Conservation (phyloP, 805 yeast genomes). For the Ascoidea rubescens region DNA sequence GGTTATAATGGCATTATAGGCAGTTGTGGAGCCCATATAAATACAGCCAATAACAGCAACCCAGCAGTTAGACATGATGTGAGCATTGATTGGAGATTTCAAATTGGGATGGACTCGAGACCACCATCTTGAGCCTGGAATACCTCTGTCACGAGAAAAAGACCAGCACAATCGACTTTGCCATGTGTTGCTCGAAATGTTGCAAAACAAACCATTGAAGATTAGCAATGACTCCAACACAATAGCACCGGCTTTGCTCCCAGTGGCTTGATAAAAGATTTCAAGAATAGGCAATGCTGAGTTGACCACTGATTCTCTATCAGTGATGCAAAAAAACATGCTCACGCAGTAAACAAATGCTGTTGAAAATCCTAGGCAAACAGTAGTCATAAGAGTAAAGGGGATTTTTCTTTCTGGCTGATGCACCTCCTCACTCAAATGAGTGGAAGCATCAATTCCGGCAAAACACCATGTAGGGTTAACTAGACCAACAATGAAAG, state of each 20-base stretch:
- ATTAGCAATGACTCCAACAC: no score
- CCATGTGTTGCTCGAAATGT: constrained; percentile 54
- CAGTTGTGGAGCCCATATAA: constrained; percentile 52
- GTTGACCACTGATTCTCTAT: constrained; percentile 28
- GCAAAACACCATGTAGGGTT: constrained; percentile 61
- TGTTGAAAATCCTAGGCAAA: constrained; percentile 53
- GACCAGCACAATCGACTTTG: constrained; percentile 58
- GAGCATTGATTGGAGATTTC: constrained; percentile 48
- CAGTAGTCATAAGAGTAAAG: constrained; percentile 45
- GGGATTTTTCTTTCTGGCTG: constrained; percentile 49
- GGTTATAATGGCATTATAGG: constrained; percentile 50
- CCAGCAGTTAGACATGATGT: constrained; percentile 38
- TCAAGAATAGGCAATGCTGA: background rate
- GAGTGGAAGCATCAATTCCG: constrained; percentile 59
- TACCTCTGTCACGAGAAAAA: constrained; percentile 50
- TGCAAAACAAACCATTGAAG: no score
- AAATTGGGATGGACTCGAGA: constrained; percentile 29
- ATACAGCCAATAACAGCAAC: constrained; percentile 44
- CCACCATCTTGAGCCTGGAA: constrained; percentile 41
- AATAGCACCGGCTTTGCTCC: no score
- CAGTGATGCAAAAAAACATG: constrained; percentile 44
- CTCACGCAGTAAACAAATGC: constrained; percentile 37
- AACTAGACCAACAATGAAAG: constrained; percentile 53
- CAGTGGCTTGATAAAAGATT: background rate
- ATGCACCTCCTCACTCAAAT: constrained; percentile 52